Base-by-base conservation (phyloP, 2,329 filamentous ascomycete genomes). In the Ceratocystis eucalypticola region DNA sequence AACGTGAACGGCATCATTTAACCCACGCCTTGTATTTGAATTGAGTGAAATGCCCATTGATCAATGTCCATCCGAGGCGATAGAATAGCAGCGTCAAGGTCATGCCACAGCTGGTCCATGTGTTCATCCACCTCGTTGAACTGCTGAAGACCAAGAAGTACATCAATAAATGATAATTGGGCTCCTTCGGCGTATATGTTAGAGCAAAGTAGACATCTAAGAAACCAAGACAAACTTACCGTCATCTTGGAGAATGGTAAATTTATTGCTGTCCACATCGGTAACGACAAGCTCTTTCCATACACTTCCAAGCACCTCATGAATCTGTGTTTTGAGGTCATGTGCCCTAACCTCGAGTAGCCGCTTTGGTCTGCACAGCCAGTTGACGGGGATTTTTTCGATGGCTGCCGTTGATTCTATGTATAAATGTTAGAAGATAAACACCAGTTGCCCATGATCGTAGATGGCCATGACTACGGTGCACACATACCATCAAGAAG, bases 251-350 rank as follows among this genome's bases (percentile, higher is more conserved):
- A 53, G 77, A 44, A 95, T 80, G 0, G 77, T 80, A 6, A 94
- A 75, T 59, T 75, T 79, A 7, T 78, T 77, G 7, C 77, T 75
- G 25, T 82, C 77, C 0, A 78, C 74, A 71, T 93, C 84, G 20
- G 91, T 75, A 1, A 79, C 75, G 12, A 96, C 77, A 55, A 93
- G 77, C 0, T 80, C 77, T 67, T 82, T 82, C 90, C 91, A 96
- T n/a, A 86, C 81, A 65, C 80, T 79, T 55, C 84, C 82, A 48
- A 94, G 81, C 7, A 84, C 82, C 50, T 87, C 82, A 67, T 85
- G 82, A 25, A 94, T 81, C 22, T 82, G 80, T 1, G 82, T 80
- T 69, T 86, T 86, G 66, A 96, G 77, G 71, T 86, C 84, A 30
- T 84, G 84, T 1, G 84, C 81, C 69, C 87, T 83, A 57, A 84